These are phyloP conservation scores for Salvia splendens DNA, from an alignment of 257 asterid genomes.

Conservation along the genomic window DNA sequence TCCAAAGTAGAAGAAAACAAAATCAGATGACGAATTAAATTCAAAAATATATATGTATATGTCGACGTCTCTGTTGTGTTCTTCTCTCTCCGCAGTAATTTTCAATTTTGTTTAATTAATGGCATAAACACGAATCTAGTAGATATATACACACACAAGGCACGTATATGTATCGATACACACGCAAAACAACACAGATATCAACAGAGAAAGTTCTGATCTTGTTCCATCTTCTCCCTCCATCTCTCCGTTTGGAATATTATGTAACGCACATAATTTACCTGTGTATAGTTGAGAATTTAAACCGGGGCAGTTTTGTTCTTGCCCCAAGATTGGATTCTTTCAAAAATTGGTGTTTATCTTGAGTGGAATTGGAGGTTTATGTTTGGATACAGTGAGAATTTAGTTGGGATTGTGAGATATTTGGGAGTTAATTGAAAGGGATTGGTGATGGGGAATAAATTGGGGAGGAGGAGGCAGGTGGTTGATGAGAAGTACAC, in stretches of 20 bases:
- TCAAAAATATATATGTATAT: no score
- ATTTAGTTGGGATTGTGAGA: conserved; percentile 34
- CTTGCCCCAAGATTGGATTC: conserved; percentile 10
- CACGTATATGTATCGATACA: conserved; percentile 44
- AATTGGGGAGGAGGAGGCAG: conserved; percentile 91
- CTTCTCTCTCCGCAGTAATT: no score
- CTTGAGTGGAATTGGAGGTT: not conserved
- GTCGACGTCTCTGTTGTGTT: no score
- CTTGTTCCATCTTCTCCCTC: conserved; percentile 12
- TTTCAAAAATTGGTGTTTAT: conserved; percentile 12
- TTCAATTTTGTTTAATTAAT: no score
- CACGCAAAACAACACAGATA: conserved; percentile 46
- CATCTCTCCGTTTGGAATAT: not conserved
- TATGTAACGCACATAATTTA: not conserved
- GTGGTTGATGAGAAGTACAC: conserved; percentile 99
- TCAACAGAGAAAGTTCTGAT: conserved; percentile 51
- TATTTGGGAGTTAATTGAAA: conserved; percentile 28
- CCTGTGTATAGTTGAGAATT: not conserved
- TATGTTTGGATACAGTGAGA: conserved; percentile 19
- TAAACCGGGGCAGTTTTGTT: no score
- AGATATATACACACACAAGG: conserved; percentile 26
- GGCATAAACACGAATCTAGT: no score
- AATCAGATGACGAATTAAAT: no score
- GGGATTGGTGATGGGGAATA: conserved; percentile 75
- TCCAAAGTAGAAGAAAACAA: no score